A percentile compares a stretch with the other conserved stretches of the same genome.
Evolutionary conservation across 2,329 filamentous ascomycete species (phyloP).

Genomic region (Chaetomium strumarium): DNA sequence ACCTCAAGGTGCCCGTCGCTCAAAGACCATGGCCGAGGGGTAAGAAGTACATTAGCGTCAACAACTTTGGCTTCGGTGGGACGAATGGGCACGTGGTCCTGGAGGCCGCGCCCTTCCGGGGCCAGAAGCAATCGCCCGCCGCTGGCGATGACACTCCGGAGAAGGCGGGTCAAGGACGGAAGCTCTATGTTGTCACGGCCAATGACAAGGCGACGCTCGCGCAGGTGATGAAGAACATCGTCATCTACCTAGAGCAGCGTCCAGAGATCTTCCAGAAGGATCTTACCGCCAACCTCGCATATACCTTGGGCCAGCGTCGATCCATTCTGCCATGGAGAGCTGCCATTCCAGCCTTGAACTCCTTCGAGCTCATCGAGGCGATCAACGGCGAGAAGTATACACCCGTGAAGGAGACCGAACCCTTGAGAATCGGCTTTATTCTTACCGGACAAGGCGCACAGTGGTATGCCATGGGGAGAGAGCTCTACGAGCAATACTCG

Average conservation of each 20-base stretch:
- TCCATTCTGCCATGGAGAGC: constrained; percentile 40
- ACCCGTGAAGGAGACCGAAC: constrained; percentile 33
- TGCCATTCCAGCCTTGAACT: constrained; percentile 39
- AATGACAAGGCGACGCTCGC: constrained; percentile 36
- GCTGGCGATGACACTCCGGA: constrained; percentile 26
- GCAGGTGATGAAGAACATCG: constrained; percentile 34
- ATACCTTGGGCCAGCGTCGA: constrained; percentile 42
- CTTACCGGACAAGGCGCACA: constrained; percentile 39
- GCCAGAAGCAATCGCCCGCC: constrained; percentile 27
- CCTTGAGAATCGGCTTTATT: constrained; percentile 35
- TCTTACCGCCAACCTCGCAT: constrained; percentile 42
- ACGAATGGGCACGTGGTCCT: constrained; percentile 42
- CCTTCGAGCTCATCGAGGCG: constrained; percentile 39
- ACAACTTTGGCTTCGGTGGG: constrained; percentile 43
- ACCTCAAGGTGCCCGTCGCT: constrained; percentile 40
- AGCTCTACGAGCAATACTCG: constrained; percentile 35
- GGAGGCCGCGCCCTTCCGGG: constrained; percentile 33
- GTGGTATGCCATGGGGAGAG: constrained; percentile 38
- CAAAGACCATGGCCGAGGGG: constrained; percentile 42
- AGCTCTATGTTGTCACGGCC: constrained; percentile 40
- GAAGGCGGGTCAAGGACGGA: constrained; percentile 26
- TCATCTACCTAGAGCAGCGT: constrained; percentile 38
- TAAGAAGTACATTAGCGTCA: constrained; percentile 46
- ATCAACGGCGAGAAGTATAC: constrained; percentile 36
- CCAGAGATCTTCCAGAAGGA: constrained; percentile 40